Conservation (phyloP, 106 monocot genomes). For the Dendrobium officinale region DNA sequence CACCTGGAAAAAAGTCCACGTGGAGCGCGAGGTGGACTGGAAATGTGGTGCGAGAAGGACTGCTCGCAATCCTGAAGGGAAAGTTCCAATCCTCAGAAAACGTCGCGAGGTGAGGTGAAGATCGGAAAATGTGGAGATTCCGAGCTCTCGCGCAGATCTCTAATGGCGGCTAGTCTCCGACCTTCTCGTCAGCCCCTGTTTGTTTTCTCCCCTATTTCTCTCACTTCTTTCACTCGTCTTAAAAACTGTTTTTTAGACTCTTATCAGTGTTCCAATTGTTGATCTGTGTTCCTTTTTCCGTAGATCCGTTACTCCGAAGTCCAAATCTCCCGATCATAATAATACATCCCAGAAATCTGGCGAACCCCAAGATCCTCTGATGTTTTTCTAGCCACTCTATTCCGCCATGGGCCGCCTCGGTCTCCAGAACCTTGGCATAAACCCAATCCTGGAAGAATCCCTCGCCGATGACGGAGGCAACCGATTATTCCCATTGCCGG, state of each 20-base stretch:
- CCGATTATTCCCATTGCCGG: neutral
- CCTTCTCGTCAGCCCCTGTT: no score
- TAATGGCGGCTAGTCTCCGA: neutral
- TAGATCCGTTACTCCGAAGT: neutral
- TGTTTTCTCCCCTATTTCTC: neutral
- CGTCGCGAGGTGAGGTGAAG: no score
- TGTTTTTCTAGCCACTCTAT: neutral
- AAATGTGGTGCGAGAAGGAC: no score
- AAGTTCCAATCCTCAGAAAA: no score
- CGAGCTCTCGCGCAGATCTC: neutral
- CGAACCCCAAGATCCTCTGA: neutral
- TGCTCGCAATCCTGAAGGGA: no score
- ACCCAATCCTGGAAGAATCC: slow-evolving; percentile 1
- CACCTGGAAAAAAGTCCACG: no score
- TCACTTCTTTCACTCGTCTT: neutral
- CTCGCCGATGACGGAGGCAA: slow-evolving; percentile 10
- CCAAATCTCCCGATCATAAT: neutral
- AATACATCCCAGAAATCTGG: neutral
- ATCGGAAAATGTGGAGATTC: neutral
- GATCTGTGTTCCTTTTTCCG: neutral
- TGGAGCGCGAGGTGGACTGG: no score
- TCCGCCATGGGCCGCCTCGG: neutral
- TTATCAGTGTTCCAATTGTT: neutral
- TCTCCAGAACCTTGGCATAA: neutral
- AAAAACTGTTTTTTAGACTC: neutral